phyloP scores from a whole-genome alignment of 768 basidiomycete genomes.

The Chalciporus sphaerocephalus region DNA sequence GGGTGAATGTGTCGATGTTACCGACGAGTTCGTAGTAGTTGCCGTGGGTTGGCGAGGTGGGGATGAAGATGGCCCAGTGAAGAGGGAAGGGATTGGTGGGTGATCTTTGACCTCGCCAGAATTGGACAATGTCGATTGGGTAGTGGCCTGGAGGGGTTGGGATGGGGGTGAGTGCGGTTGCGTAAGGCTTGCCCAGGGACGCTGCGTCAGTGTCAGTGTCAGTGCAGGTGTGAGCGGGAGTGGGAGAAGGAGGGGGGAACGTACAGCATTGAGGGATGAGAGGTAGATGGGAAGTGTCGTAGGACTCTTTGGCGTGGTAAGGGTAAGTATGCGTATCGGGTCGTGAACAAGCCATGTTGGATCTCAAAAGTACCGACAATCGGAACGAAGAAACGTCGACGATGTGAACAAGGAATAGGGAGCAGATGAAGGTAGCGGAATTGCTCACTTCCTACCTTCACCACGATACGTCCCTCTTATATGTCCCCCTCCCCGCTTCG shows the following conservation, averaged over 20 bases:
- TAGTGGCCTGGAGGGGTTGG: slow-evolving; percentile 16
- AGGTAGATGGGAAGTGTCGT: not conserved
- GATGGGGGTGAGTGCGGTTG: slow-evolving; percentile 7
- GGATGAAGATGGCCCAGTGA: slow-evolving; percentile 33
- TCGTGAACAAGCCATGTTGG: not conserved
- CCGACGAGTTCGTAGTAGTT: slow-evolving; percentile 29
- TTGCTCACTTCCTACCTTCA: too few relatives aligned
- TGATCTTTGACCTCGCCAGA: slow-evolving; percentile 22
- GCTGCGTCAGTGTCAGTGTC: not conserved
- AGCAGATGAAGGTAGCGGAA: not conserved
- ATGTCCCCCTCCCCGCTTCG: too few relatives aligned
- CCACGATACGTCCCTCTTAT: too few relatives aligned
- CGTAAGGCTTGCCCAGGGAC: slow-evolving; percentile 1
- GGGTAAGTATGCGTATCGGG: not conserved
- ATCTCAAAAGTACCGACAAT: not conserved
- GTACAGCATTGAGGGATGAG: not conserved
- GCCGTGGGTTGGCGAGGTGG: slow-evolving; percentile 17
- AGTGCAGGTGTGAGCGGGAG: not conserved
- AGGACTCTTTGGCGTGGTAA: not conserved
- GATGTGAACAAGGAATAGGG: too few relatives aligned
- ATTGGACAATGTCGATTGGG: slow-evolving; percentile 28
- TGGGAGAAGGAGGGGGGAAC: not conserved
- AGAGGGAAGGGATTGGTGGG: slow-evolving; percentile 11
- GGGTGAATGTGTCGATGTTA: slow-evolving; percentile 22
- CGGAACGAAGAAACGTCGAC: not conserved